Conservation (phyloP, 2,329 filamentous ascomycete genomes). For the Trichoderma sp. region DNA sequence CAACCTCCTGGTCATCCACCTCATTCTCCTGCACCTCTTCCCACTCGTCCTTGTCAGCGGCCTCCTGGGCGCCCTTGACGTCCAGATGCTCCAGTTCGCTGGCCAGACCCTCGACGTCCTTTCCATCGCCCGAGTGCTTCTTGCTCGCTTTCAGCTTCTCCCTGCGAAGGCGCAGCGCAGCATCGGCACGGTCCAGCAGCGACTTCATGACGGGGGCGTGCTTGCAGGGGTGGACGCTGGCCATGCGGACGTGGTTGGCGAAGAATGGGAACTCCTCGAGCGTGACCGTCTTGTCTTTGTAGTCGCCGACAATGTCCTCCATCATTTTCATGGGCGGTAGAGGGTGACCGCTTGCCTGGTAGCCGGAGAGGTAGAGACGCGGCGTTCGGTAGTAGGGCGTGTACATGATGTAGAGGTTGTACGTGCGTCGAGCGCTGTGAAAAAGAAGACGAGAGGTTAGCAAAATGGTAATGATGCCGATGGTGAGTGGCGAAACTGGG, state of each 20-base stretch:
- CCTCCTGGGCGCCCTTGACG: slow-evolving; percentile 50
- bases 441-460: background rate
- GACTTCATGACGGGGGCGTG: slow-evolving; percentile 98
- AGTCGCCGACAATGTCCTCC: slow-evolving; percentile 94
- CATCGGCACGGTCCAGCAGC: slow-evolving; percentile 90
- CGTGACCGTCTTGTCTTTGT: slow-evolving; percentile 98
- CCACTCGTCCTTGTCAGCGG: slow-evolving; percentile 59
- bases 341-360: slow-evolving; percentile 73
- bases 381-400: slow-evolving; percentile 95
- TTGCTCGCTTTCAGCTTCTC: slow-evolving; percentile 71
- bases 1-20: slow-evolving; percentile 68
- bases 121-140: slow-evolving; percentile 34
- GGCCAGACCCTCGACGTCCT: slow-evolving; percentile 81
- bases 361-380: slow-evolving; percentile 90
- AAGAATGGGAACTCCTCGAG: slow-evolving; percentile 97
- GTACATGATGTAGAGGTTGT: slow-evolving; percentile 98
- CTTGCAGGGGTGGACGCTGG: slow-evolving; percentile 93
- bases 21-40: slow-evolving; percentile 61
- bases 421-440: slow-evolving; percentile 79
- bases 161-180: slow-evolving; percentile 81
- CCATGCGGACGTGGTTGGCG: slow-evolving; percentile 89
- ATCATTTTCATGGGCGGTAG: slow-evolving; percentile 85
- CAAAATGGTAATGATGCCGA: background rate
- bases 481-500: background rate
- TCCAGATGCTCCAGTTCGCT: slow-evolving; percentile 71